phyloP scores from a whole-genome alignment of 768 basidiomycete genomes.

The Gymnopilus junonius region DNA sequence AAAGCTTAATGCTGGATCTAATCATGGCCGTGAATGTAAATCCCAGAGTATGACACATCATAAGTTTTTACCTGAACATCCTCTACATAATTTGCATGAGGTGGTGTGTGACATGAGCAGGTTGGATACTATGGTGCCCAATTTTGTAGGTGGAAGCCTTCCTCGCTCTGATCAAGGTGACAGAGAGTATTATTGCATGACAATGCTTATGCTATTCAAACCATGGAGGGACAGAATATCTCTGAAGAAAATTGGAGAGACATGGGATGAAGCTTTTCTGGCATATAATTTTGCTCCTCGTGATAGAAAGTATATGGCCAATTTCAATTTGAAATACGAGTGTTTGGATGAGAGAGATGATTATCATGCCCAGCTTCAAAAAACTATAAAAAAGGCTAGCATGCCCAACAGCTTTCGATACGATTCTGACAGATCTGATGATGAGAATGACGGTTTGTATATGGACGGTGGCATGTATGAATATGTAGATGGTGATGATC shows the following conservation, averaged over 20 bases:
- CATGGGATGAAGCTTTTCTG: constrained; percentile 31
- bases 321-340: constrained; percentile 37
- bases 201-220: constrained; percentile 34
- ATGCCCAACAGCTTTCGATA: neutral
- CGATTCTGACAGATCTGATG: neutral
- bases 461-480: neutral
- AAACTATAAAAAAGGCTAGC: neutral
- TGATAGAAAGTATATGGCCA: constrained; percentile 25
- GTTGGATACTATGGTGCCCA: constrained; percentile 19
- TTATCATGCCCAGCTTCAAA: constrained; percentile 16
- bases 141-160: constrained; percentile 33
- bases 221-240: constrained; percentile 32
- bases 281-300: constrained; percentile 14
- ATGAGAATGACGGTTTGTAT: neutral
- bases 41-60: neutral
- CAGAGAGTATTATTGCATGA: constrained; percentile 32
- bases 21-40: neutral
- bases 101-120: constrained; percentile 1
- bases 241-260: constrained; percentile 21
- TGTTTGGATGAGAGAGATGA: constrained; percentile 38
- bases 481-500: neutral
- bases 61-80: constrained; percentile 16
- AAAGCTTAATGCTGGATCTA: neutral
- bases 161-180: constrained; percentile 36
- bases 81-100: constrained; percentile 21